phyloP scores from a whole-genome alignment of 345 rosid species.

The Angophora floribunda region DNA sequence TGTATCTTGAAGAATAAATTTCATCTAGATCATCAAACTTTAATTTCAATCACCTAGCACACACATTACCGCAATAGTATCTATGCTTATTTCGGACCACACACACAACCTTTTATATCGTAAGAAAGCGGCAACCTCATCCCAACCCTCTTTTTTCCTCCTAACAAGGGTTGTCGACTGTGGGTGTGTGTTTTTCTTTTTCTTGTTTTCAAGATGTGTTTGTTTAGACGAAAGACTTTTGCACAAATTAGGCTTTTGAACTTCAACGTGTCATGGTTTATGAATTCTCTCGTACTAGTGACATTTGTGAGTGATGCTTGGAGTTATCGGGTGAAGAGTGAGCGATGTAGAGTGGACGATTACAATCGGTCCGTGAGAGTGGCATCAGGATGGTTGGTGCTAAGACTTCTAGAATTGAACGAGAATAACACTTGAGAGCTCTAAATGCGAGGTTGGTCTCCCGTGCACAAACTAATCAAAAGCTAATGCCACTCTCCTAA shows the following conservation, averaged over 20 bases:
- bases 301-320: too few species aligned
- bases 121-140: neutral
- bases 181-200: neutral
- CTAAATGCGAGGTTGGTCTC: too few species aligned
- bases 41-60: neutral
- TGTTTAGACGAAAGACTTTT: neutral
- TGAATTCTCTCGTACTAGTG: too few species aligned
- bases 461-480: too few species aligned
- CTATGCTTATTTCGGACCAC: neutral
- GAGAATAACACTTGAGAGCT: too few species aligned
- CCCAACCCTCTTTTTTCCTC: neutral
- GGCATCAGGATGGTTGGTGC: too few species aligned
- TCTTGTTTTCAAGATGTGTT: neutral
- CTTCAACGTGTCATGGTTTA: neutral
- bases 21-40: neutral
- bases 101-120: neutral
- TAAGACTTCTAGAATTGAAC: too few species aligned
- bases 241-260: rapidly evolving
- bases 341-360: too few species aligned
- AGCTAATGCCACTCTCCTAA: too few species aligned
- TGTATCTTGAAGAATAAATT: neutral
- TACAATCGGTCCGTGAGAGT: too few species aligned
- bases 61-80: neutral
- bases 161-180: neutral
- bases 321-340: too few species aligned